A percentile compares a stretch with the other conserved stretches of the same genome.
These are phyloP conservation scores for Dipteronia sinensis DNA, from an alignment of 345 rosid genomes.

Conservation along the genomic window DNA sequence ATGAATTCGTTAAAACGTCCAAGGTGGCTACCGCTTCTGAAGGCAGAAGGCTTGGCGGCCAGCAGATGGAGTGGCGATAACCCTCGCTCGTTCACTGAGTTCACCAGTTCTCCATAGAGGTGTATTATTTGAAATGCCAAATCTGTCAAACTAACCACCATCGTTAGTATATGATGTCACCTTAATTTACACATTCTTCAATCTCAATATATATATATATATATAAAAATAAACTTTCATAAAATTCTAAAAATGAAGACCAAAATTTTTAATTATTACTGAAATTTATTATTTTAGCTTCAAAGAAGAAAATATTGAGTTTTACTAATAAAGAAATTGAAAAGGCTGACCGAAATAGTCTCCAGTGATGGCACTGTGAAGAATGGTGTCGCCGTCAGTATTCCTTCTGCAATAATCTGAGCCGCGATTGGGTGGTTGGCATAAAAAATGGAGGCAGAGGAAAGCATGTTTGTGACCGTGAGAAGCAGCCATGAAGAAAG, in stretches of 20 bases:
- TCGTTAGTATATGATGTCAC: neutral
- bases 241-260: too few relatives aligned
- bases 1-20: constrained; percentile 19
- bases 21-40: constrained; percentile 44
- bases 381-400: too few relatives aligned
- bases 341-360: too few relatives aligned
- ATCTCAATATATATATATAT: too few relatives aligned
- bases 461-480: constrained; percentile 41
- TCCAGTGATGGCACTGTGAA: too few relatives aligned
- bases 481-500: constrained; percentile 41
- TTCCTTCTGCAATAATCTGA: too few relatives aligned
- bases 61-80: constrained; percentile 46
- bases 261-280: too few relatives aligned
- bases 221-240: too few relatives aligned
- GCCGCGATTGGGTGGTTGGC: neutral
- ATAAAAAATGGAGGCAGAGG: constrained; percentile 27
- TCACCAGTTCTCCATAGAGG: constrained; percentile 20
- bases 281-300: too few relatives aligned
- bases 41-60: constrained; percentile 45
- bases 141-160: constrained; percentile 25
- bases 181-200: too few relatives aligned
- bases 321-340: too few relatives aligned
- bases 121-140: constrained; percentile 52
- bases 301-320: too few relatives aligned
- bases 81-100: constrained; percentile 30